A percentile compares a stretch with the other conserved stretches of the same genome.
Evolutionary conservation across 805 yeast genomes (phyloP).

Genomic region (Saturnispora zaruensis): DNA sequence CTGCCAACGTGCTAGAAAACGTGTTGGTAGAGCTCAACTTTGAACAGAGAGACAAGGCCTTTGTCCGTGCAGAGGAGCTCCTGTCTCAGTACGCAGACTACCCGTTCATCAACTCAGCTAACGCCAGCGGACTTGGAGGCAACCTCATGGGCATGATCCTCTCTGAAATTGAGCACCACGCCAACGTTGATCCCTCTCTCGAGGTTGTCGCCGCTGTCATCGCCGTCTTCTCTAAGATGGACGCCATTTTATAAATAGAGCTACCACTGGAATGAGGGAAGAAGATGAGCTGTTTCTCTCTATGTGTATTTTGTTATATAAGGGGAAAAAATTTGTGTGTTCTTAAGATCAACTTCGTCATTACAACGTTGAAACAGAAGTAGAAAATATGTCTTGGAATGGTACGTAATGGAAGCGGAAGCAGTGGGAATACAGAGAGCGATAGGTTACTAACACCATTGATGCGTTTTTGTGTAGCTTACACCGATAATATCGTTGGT

Average conservation of each 20-base stretch:
- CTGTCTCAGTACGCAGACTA: constrained; percentile 72
- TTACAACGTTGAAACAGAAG: not conserved
- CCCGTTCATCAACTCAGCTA: constrained; percentile 56
- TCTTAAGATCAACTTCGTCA: not conserved
- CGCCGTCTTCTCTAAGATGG: constrained; percentile 86
- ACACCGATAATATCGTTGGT: constrained; percentile 85
- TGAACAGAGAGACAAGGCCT: constrained; percentile 86
- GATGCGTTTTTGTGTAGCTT: constrained; percentile 42
- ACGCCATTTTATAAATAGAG: constrained; percentile 55
- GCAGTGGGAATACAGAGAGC: not conserved
- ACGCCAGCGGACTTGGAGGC: constrained; percentile 50
- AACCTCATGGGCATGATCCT: constrained; percentile 48
- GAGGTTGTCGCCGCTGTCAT: constrained; percentile 92
- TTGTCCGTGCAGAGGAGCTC: constrained; percentile 89
- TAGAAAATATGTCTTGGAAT: constrained; percentile 27
- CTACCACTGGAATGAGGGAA: not conserved
- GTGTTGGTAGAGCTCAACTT: constrained; percentile 68
- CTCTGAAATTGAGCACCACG: constrained; percentile 42
- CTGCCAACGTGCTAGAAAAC: constrained; percentile 94
- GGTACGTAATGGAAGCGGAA: constrained; percentile 18
- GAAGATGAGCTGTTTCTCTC: constrained; percentile 8
- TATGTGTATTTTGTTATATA: constrained; percentile 3
- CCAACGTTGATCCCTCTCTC: constrained; percentile 53
- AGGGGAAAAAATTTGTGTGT: not conserved
- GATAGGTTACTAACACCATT: not conserved